Evolutionary conservation across 192 early-diverging fungal species (phyloP).

Genomic region (Podochytrium sp.): DNA sequence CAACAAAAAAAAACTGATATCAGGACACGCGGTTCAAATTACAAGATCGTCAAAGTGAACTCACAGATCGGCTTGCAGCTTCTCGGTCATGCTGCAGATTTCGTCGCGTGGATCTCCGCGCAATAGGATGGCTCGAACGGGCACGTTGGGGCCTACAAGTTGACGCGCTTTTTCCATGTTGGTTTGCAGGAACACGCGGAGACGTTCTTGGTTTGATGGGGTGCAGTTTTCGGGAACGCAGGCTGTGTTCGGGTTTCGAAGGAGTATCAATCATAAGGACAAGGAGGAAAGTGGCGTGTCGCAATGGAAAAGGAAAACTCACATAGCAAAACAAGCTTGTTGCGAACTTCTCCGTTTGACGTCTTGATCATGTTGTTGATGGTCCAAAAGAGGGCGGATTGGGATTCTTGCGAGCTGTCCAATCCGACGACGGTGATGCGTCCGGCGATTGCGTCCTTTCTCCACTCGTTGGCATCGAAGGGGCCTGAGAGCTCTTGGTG

Average conservation of each 20-base stretch:
- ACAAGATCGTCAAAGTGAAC: too few species aligned
- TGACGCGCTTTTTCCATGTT: background rate
- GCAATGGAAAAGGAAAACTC: background rate
- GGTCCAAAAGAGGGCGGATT: constrained; percentile 10
- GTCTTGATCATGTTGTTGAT: constrained; percentile 6
- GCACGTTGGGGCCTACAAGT: background rate
- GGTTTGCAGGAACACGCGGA: background rate
- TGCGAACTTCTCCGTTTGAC: background rate
- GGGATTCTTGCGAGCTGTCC: background rate
- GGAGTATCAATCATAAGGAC: background rate
- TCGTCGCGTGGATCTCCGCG: constrained; percentile 61
- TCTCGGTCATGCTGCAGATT: constrained; percentile 54
- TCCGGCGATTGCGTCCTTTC: constrained; percentile 7
- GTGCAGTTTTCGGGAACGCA: background rate
- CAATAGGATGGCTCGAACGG: constrained; percentile 30
- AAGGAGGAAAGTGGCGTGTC: background rate
- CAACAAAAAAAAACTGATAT: too few species aligned
- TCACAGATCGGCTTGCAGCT: constrained; percentile 57
- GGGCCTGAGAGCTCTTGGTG: constrained; percentile 5
- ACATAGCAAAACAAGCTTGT: constrained; percentile 12
- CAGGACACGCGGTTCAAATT: too few species aligned
- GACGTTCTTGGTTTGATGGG: background rate
- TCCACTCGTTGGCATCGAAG: constrained; percentile 16
- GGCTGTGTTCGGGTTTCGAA: background rate
- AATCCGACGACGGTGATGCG: background rate